These are phyloP conservation scores for Remersonia thermophila DNA, from an alignment of 2,329 filamentous ascomycete genomes.

Conservation along the genomic window DNA sequence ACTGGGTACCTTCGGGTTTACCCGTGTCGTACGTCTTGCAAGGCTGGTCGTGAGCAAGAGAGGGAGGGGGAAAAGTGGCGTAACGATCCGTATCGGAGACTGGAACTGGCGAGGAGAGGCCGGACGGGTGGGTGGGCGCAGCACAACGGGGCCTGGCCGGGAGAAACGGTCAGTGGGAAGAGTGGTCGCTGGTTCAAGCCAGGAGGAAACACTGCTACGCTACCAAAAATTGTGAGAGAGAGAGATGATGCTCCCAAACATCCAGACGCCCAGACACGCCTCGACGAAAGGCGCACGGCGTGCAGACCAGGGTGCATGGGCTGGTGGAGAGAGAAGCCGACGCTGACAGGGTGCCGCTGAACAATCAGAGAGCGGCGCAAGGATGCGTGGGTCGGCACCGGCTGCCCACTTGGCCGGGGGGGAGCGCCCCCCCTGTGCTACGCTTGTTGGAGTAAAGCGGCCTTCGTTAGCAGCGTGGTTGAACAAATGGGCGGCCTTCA, in stretches of 20 bases:
- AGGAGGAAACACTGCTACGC: conserved; percentile 10
- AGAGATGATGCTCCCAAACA: conserved; percentile 11
- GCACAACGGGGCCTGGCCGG: conserved; percentile 6
- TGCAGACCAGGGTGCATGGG: conserved; percentile 10
- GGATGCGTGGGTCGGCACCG: conserved; percentile 8
- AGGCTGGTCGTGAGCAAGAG: neutral
- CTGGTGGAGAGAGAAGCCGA: too few species aligned
- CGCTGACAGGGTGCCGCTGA: conserved; percentile 4
- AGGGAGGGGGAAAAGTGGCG: neutral
- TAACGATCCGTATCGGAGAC: too few species aligned
- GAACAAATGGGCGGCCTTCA: too few species aligned
- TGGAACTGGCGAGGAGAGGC: too few species aligned
- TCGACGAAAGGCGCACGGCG: conserved; percentile 8
- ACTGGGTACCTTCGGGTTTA: too few species aligned
- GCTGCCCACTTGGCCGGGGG: conserved; percentile 11
- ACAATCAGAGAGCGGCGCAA: conserved; percentile 14
- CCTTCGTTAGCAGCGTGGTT: neutral
- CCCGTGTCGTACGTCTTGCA: too few species aligned
- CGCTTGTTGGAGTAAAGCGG: conserved; percentile 5
- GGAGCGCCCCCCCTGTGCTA: conserved; percentile 5
- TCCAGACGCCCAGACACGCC: conserved; percentile 14
- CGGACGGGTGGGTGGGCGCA: neutral
- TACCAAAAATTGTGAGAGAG: too few species aligned
- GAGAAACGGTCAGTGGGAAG: conserved; percentile 12
- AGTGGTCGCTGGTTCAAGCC: conserved; percentile 6